phyloP scores from a whole-genome alignment of 139 green algal genomes.

The Edaphochlamys debaryana region DNA sequence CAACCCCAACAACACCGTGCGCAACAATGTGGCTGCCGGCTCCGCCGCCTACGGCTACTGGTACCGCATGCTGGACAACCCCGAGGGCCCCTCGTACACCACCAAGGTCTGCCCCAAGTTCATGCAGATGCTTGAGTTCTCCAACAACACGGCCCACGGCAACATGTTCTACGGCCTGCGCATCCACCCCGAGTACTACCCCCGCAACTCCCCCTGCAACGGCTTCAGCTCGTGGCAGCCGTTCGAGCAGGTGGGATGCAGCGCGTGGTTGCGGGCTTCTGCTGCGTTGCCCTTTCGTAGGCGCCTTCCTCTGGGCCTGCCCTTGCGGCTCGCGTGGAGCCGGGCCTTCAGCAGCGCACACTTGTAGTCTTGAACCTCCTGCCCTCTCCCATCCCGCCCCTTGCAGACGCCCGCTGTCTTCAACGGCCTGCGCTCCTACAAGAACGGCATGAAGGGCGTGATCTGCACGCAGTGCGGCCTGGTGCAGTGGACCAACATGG shows the following conservation, averaged over 20 bases:
- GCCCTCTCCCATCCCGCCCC: no score
- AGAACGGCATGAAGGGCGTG: constrained; percentile 74
- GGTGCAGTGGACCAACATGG: constrained; percentile 62
- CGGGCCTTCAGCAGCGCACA: no score
- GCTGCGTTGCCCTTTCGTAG: no score
- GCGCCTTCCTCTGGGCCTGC: no score
- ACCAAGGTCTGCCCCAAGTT: constrained; percentile 67
- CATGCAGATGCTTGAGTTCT: constrained; percentile 56
- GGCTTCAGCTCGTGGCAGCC: not conserved
- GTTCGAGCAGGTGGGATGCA: not conserved
- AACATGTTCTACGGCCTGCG: constrained; percentile 74
- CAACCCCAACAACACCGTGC: constrained; percentile 78
- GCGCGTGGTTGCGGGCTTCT: constrained; percentile 29
- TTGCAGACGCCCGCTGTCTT: constrained; percentile 55
- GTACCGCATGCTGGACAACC: constrained; percentile 52
- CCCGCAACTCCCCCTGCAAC: constrained; percentile 42
- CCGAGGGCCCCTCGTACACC: constrained; percentile 51
- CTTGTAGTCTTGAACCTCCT: no score
- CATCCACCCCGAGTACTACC: constrained; percentile 64
- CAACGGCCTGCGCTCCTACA: constrained; percentile 60
- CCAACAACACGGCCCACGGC: constrained; percentile 72
- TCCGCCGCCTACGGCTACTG: constrained; percentile 64
- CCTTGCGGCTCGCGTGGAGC: no score
- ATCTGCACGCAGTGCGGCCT: constrained; percentile 55
- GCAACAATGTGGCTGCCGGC: constrained; percentile 40